Evolutionary conservation across 2,329 filamentous ascomycete genomes (phyloP).

Genomic region (Alternaria viburni): DNA sequence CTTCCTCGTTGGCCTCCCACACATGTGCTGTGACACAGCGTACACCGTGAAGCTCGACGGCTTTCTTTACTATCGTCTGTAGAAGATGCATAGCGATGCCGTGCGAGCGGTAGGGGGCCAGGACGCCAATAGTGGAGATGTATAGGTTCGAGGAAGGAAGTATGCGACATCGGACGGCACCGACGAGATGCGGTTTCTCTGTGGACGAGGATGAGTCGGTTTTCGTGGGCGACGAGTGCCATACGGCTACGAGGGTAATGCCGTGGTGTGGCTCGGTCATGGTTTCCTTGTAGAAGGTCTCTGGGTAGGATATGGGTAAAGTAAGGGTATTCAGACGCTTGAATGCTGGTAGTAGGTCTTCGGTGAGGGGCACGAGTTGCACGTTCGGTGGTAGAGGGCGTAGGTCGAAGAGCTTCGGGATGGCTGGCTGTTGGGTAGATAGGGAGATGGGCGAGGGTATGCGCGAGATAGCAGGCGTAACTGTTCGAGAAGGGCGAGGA

Average conservation of each 20-base stretch:
- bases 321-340: conserved; percentile 64
- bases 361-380: conserved; percentile 59
- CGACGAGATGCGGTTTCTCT: conserved; percentile 49
- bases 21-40: conserved; percentile 66
- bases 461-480: conserved; percentile 25
- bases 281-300: conserved; percentile 66
- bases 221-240: conserved; percentile 48
- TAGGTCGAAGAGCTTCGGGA: conserved; percentile 33
- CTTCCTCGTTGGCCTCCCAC: conserved; percentile 67
- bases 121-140: conserved; percentile 65
- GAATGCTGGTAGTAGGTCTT: conserved; percentile 61
- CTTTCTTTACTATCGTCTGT: conserved; percentile 53
- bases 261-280: conserved; percentile 61
- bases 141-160: conserved; percentile 58
- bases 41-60: conserved; percentile 57
- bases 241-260: conserved; percentile 66
- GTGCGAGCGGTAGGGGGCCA: conserved; percentile 64
- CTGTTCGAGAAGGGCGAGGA: conserved; percentile 26
- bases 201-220: background rate
- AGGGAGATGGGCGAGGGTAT: conserved; percentile 22
- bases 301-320: conserved; percentile 66
- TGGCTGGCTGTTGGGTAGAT: conserved; percentile 9
- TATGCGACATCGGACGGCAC: conserved; percentile 56
- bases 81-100: conserved; percentile 65
- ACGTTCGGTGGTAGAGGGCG: conserved; percentile 56